Conservation (phyloP, 495 filamentous ascomycete species). For the Cetradonia linearis region DNA sequence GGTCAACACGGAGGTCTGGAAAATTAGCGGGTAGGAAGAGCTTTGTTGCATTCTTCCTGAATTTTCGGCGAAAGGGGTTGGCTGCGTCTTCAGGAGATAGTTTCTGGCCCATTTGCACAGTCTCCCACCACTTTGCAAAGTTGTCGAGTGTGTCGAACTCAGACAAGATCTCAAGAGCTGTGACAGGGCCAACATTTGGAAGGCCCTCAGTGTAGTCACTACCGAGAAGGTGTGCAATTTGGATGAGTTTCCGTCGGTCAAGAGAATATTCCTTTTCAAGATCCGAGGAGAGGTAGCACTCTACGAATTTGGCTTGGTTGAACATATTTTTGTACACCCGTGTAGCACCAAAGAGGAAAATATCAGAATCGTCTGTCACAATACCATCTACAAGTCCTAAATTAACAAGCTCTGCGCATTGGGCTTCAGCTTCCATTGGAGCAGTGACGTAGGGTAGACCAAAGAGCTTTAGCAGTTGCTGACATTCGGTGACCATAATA, state of each 20-base stretch:
- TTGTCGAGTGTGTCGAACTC: slow-evolving; percentile 62
- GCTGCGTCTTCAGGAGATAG: slow-evolving; percentile 31
- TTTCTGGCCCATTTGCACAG: slow-evolving; percentile 52
- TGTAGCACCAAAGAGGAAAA: slow-evolving; percentile 94
- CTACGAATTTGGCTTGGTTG: slow-evolving; percentile 91
- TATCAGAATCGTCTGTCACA: slow-evolving; percentile 95
- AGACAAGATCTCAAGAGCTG: slow-evolving; percentile 82
- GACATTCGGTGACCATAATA: slow-evolving; percentile 90
- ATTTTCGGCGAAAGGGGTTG: slow-evolving; percentile 68
- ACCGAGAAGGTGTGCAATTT: slow-evolving; percentile 78
- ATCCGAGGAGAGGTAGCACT: slow-evolving; percentile 84
- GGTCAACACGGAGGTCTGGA: slow-evolving; percentile 60
- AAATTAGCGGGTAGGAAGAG: slow-evolving; percentile 75
- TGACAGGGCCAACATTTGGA: slow-evolving; percentile 82
- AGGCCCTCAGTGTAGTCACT: slow-evolving; percentile 93
- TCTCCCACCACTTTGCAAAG: slow-evolving; percentile 81
- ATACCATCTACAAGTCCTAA: slow-evolving; percentile 90
- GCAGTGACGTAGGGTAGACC: slow-evolving; percentile 94
- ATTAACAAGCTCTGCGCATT: slow-evolving; percentile 82
- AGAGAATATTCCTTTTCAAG: slow-evolving; percentile 84
- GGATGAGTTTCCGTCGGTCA: slow-evolving; percentile 69
- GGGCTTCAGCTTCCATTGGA: slow-evolving; percentile 97
- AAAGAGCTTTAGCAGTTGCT: slow-evolving; percentile 80
- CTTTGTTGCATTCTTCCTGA: slow-evolving; percentile 68
- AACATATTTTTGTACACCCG: slow-evolving; percentile 99